phyloP scores from a whole-genome alignment of 176 grass and related monocot genomes.

The Otatea glauca region DNA sequence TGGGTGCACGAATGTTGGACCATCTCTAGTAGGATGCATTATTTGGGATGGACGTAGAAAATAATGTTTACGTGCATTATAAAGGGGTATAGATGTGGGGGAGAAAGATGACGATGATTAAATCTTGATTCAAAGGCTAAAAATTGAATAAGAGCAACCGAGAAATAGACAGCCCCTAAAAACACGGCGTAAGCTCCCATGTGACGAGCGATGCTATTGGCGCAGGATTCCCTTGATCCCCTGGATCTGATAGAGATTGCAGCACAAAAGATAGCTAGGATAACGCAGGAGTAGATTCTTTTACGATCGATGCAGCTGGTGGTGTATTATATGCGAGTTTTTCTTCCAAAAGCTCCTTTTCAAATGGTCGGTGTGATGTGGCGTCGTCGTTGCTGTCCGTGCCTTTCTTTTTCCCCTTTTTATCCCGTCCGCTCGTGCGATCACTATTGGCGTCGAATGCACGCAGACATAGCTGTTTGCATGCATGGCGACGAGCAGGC shows the following conservation, averaged over 20 bases:
- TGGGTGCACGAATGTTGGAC: too few species aligned
- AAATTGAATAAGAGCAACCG: too few species aligned
- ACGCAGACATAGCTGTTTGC: conserved; percentile 13
- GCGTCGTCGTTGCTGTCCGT: background rate
- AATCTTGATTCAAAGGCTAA: too few species aligned
- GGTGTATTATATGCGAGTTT: conserved; percentile 1
- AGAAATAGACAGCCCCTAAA: too few species aligned
- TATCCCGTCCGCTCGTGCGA: background rate
- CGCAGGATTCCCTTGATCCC: background rate
- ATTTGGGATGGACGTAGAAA: too few species aligned
- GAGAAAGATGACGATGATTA: too few species aligned
- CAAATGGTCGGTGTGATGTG: background rate
- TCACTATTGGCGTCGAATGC: conserved; percentile 29
- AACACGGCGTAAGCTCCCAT: too few species aligned
- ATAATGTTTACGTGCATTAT: too few species aligned
- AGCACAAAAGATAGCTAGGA: background rate
- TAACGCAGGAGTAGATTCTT: background rate
- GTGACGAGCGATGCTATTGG: background rate
- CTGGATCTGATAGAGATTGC: background rate
- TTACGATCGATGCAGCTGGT: background rate
- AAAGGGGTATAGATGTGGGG: too few species aligned
- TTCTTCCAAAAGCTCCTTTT: conserved; percentile 18
- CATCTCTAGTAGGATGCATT: too few species aligned
- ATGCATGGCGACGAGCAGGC: conserved; percentile 2
- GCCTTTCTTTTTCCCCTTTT: background rate